Evolutionary conservation across 1,284 basidiomycete genomes (phyloP), one percentile per base, ranked within the genome.

Genomic region (Anthracocystis setariae): DNA sequence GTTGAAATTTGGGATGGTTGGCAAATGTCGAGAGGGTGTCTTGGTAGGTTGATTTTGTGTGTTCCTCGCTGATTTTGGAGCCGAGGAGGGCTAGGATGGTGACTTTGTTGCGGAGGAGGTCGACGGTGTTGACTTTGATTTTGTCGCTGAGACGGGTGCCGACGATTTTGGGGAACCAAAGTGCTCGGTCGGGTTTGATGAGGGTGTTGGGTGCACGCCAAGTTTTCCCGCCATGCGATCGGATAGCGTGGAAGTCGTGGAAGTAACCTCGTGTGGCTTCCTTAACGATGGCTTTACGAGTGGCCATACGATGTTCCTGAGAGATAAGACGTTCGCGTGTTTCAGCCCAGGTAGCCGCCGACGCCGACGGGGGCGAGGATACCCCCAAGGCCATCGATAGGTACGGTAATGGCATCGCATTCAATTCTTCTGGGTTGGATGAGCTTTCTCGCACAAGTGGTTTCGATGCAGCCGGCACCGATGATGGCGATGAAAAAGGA

Each of bases 151-250:
- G 76, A 20, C 88, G 86, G 43, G 88, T 90, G 0, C 96, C 95
- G 2, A 84, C 83, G n/a, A 98, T 88, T 74, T 95, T 89, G 1
- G 95, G 95, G 58, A 98, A 91, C 84, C 92, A 98, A 1, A 93
- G 85, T 8, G 95, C 58, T 21, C 79, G 71, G 15, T 81, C 79
- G n/a, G 71, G 44, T 10, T 65, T 64, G 75, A 98, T 93, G 67
- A 97, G 86, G 12, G 92, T 92, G 23, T 87, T 88, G 0, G 94
- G 94, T 13, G 92, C 93, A 54, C 94, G 88, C 94, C 93, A 98
- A 10, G 92, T 91, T 85, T 98, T 98, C 20, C 95, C 95, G 8
- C 93, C 94, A 74, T 93, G 88, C 39, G 87, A 87, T 51, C 90
- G 86, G 17, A 92, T 90, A 73, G 90, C 89, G 78, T 93, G 92